Evolutionary conservation across 768 basidiomycete species (phyloP).

Genomic region (Podaxis rugospora): DNA sequence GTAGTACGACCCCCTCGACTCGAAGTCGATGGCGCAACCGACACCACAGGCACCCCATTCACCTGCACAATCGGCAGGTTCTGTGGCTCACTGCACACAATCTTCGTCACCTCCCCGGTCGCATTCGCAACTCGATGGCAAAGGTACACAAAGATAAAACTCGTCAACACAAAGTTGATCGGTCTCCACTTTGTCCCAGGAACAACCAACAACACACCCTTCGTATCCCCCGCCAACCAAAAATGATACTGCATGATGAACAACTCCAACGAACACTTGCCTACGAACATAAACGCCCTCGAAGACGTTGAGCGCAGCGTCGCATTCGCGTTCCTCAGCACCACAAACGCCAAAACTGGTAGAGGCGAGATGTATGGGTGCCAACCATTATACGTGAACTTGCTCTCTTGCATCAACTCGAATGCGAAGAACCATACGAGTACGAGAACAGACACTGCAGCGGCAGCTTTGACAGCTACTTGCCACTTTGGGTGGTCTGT

Average conservation of each 20-base stretch:
- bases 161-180: conserved; percentile 75
- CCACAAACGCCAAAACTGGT: conserved; percentile 72
- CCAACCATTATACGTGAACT: conserved; percentile 83
- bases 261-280: conserved; percentile 84
- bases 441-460: conserved; percentile 46
- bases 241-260: conserved; percentile 90
- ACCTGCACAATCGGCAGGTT: conserved; percentile 20
- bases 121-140: conserved; percentile 75
- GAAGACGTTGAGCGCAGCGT: conserved; percentile 69
- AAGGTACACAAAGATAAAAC: conserved; percentile 75
- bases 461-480: conserved; percentile 39
- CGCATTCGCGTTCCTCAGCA: conserved; percentile 72
- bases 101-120: conserved; percentile 63
- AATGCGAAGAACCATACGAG: conserved; percentile 81
- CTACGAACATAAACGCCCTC: conserved; percentile 72
- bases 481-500: conserved; percentile 69
- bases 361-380: conserved; percentile 80
- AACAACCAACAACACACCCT: conserved; percentile 74
- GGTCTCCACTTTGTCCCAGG: conserved; percentile 71
- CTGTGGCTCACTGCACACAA: conserved; percentile 38
- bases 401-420: conserved; percentile 70
- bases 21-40: neutral
- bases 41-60: conserved; percentile 14
- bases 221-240: conserved; percentile 83
- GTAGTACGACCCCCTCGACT: neutral